A percentile compares a stretch with the other conserved stretches of the same genome.
Evolutionary conservation across 148 eudicot genomes (phyloP).

Genomic region (Camellia granthamiana): DNA sequence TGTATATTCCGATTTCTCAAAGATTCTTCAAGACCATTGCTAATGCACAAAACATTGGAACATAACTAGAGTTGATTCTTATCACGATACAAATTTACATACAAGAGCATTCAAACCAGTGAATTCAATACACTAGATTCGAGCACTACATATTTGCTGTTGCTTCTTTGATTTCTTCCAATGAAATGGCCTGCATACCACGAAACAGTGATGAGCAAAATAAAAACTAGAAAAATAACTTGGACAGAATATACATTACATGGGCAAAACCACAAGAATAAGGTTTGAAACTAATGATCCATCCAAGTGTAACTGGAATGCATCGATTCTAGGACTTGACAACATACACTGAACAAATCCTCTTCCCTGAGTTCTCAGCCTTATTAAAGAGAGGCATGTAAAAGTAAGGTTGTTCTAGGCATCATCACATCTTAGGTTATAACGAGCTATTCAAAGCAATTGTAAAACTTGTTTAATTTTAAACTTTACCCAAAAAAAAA

Average conservation of each 20-base stretch:
- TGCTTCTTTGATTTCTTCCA: constrained; percentile 51
- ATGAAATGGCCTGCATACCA: constrained; percentile 37
- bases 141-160: constrained; percentile 40
- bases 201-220: not conserved
- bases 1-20: no score
- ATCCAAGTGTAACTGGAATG: not conserved
- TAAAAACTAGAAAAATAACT: not conserved
- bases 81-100: constrained; percentile 29
- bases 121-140: not conserved
- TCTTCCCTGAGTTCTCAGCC: not conserved
- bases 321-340: no score
- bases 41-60: not conserved
- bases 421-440: not conserved
- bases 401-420: not conserved
- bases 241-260: not conserved
- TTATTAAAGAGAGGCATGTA: not conserved
- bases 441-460: not conserved
- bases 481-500: not conserved
- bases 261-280: not conserved
- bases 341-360: not conserved
- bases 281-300: no score
- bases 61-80: constrained; percentile 5
- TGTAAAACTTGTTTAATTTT: not conserved
- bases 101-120: constrained; percentile 19
- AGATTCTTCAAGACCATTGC: no score